A percentile compares a stretch with the other conserved stretches of the same genome.
phyloP scores from a whole-genome alignment of 2,329 filamentous ascomycete genomes.

The Neurospora sp. region DNA sequence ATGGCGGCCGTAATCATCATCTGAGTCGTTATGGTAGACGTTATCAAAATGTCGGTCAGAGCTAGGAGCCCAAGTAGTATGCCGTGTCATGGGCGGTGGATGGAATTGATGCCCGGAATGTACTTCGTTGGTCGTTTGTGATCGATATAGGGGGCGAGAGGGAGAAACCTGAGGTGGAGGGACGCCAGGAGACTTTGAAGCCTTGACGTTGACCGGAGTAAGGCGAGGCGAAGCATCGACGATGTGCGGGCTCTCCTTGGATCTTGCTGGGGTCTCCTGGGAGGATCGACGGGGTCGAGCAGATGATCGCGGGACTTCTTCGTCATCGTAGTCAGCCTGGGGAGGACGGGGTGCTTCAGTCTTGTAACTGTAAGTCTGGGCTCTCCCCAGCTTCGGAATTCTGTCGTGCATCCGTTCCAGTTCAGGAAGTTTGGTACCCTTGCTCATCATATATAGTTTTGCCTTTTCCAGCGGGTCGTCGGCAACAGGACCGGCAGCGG shows the following conservation, averaged over 20 bases:
- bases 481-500: neutral
- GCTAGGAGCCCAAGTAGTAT: constrained; percentile 11
- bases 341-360: constrained; percentile 13
- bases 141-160: constrained; percentile 11
- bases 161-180: constrained; percentile 11
- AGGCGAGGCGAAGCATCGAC: constrained; percentile 7
- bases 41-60: constrained; percentile 7
- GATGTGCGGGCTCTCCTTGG: constrained; percentile 12
- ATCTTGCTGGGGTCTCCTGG: constrained; percentile 13
- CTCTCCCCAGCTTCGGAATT: neutral
- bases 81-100: constrained; percentile 11
- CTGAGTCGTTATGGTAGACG: constrained; percentile 12
- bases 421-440: neutral
- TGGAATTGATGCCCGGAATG: neutral
- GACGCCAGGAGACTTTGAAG: constrained; percentile 6
- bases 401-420: neutral
- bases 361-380: neutral
- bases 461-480: neutral
- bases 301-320: constrained; percentile 13
- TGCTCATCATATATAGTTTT: neutral
- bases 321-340: constrained; percentile 12
- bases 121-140: constrained; percentile 14
- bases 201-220: constrained; percentile 17
- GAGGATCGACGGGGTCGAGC: constrained; percentile 17
- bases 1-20: constrained; percentile 13